Base-by-base conservation (phyloP, 2,329 filamentous ascomycete species). In the Zasmidium angulare region DNA sequence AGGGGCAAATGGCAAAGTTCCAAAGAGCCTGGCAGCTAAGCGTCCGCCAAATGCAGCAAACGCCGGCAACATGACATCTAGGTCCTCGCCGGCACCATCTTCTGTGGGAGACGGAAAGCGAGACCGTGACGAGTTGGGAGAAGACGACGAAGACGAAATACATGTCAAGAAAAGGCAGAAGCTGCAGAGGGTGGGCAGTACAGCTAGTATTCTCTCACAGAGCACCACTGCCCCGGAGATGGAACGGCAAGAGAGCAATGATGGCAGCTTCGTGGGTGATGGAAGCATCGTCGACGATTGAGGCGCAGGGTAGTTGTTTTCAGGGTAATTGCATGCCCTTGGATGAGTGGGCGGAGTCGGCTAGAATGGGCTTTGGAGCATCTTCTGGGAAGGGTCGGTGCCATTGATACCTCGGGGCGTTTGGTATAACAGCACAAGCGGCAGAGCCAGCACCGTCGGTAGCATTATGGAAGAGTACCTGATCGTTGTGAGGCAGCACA, bases 111-210 rank as follows among this genome's bases (percentile, higher is more conserved):
- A 66, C 10, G 63, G 69, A 20, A 74, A 75, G 65, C 64, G 72
- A 55, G 72, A 74, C 52, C 52, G 72, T 36, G 73, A 75, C 19
- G 71, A 73, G 61, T 50, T 69, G 36, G 70, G 71, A 10, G 69
- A 68, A n/a, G 69, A 70, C 19, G 69, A 71, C 12, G 68, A 71
- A 21, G 71, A 74, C 31, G 67, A 64, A 31, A 59, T 59, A 1
- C 69, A 71, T 55, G 64, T 74, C n/a, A 72, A 72, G 67, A 75
- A 75, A 60, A 63, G 72, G 53, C 71, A 73, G 64, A 75, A 74
- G 62, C 53, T 75, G 58, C 69, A 69, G 53, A 63, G 73, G 24
- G 70, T 74, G 36, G 70, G 68, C 21, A 74, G 72, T 53, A 68
- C 66, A 24, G 68, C 71, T n/a, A 75, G 73, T 59, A 61, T 74